Base-by-base conservation (phyloP, 2,329 filamentous ascomycete genomes). In the Nothophaeocryptopus gaeumannii region DNA sequence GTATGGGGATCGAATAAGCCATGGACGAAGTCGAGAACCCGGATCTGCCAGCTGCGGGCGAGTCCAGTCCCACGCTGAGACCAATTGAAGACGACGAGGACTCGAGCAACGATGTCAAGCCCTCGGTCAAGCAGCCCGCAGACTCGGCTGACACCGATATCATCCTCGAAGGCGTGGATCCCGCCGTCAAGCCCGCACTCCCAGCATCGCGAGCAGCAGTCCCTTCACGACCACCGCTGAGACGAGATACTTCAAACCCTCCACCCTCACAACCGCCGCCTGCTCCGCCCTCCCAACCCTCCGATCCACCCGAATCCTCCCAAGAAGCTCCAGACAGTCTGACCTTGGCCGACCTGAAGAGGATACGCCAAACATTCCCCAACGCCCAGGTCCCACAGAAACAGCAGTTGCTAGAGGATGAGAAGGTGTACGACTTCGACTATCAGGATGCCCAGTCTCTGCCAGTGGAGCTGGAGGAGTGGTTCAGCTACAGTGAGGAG, bases 391-490 rank as follows among this genome's bases (percentile, higher is more conserved):
- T 50, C 7, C 54, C 59, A 13, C 56, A 51, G 31, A 60, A 58
- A 43, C 59, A 65, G 47, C 54, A 62, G 47, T 40, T 67, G n/a
- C 69, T 55, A 58, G 60, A 59, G 5, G 41, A 64, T 10, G 58
- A 62, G 32, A 59, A 59, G 39, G 61, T 75, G 40, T 99, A 99
- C 74, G 90, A 93, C 53, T 99, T 96, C 67, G 81, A 68, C 29
- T 78, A 78, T 56, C 66, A 71, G 39, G 76, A 78, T 63, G 70
- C 75, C 7, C 72, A 75, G 13, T 72, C 69, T 0, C 85, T 95
- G 61, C 83, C 88, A 13, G 89, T 93, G 56, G 93, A 99, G 74
- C 78, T 99, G 40, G 89, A 97, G 67, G 93, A 99, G 72, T 99
- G 93, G 93, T 99, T 99, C 70, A 84, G 86, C 45, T 96, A 97